Percentiles rank a stretch among this genome's conserved stretches.
Conservation (phyloP, 257 asterid genomes). For the Solanum medicagineum region DNA sequence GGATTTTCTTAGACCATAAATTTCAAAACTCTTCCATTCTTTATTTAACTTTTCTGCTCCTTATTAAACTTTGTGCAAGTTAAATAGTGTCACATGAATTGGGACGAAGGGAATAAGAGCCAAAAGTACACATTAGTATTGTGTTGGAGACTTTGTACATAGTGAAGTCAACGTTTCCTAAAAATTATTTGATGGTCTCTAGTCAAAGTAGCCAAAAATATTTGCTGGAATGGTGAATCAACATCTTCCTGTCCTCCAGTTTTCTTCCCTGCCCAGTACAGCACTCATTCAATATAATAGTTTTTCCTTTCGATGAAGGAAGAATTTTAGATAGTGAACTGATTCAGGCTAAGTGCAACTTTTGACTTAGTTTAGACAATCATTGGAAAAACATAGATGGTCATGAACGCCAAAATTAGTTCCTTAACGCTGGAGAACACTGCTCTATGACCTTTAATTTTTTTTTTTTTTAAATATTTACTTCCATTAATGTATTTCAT, state of each 20-base stretch:
- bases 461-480: neutral
- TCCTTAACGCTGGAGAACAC: neutral
- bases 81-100: neutral
- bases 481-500: neutral
- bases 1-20: neutral
- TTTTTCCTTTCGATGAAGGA: neutral
- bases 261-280: neutral
- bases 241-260: neutral
- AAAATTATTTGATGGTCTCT: neutral
- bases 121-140: neutral
- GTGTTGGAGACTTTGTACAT: neutral
- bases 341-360: neutral
- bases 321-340: neutral
- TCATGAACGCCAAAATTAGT: neutral
- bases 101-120: no score
- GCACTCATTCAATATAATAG: neutral
- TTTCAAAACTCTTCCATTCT: neutral
- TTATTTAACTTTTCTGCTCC: neutral
- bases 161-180: neutral
- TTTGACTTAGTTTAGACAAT: neutral
- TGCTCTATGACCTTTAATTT: neutral
- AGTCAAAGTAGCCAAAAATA: neutral
- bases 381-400: neutral
- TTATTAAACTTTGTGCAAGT: neutral
- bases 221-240: neutral